These are phyloP conservation scores for Trichoderma aggressivum DNA, from an alignment of 2,329 filamentous ascomycete species.

Conservation along the genomic window DNA sequence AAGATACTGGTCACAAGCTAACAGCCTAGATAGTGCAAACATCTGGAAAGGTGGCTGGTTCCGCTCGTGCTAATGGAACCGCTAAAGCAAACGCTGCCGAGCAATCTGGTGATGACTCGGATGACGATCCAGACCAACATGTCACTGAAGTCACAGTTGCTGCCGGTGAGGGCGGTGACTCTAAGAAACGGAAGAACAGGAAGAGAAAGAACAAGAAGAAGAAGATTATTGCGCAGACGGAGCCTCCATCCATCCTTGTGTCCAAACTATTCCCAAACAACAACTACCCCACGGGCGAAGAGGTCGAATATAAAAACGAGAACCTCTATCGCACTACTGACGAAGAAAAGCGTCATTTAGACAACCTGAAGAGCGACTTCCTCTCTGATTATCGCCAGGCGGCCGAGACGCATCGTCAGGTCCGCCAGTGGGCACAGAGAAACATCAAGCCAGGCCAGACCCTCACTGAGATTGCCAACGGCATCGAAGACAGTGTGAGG, in stretches of 20 bases:
- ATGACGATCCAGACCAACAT: conserved; percentile 12
- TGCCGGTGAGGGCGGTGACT: conserved; percentile 36
- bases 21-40: neutral
- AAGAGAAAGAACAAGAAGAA: conserved; percentile 70
- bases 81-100: conserved; percentile 26
- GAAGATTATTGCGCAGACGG: conserved; percentile 66
- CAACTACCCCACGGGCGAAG: conserved; percentile 73
- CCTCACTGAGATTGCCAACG: conserved; percentile 72
- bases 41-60: neutral
- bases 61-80: conserved; percentile 1
- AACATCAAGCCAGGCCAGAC: conserved; percentile 73
- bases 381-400: conserved; percentile 71
- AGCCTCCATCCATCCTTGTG: conserved; percentile 70
- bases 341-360: conserved; percentile 80
- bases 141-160: conserved; percentile 29
- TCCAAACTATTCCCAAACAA: conserved; percentile 70
- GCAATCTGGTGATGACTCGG: conserved; percentile 11
- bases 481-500: conserved; percentile 74
- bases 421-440: conserved; percentile 72
- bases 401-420: conserved; percentile 74
- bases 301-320: conserved; percentile 73
- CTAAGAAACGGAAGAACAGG: conserved; percentile 72
- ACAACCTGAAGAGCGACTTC: conserved; percentile 66
- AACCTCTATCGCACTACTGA: conserved; percentile 75
- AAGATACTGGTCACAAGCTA: neutral